These are phyloP conservation scores for Ophioceras dolichostomum DNA, from an alignment of 2,329 filamentous ascomycete species.

Conservation along the genomic window DNA sequence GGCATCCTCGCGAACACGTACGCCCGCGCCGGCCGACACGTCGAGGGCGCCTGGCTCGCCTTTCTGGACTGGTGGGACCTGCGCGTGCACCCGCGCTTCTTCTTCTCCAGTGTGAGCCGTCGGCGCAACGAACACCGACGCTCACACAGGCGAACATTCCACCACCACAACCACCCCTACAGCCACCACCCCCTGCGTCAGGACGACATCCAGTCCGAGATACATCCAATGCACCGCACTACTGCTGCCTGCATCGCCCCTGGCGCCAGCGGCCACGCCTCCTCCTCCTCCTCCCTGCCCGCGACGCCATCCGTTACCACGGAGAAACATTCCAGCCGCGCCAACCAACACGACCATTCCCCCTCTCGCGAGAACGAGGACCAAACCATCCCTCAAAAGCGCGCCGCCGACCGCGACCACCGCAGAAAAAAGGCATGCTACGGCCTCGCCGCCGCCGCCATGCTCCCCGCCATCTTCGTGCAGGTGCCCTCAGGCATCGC, in stretches of 20 bases:
- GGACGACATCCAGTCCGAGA: not conserved
- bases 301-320: not conserved
- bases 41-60: slow-evolving; percentile 42
- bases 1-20: slow-evolving; percentile 72
- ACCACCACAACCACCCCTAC: not conserved
- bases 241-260: too few relatives aligned
- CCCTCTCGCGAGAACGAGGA: not conserved
- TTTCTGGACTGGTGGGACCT: slow-evolving; percentile 40
- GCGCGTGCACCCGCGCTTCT: slow-evolving; percentile 25
- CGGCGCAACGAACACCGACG: slow-evolving; percentile 1
- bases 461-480: slow-evolving; percentile 77
- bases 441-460: slow-evolving; percentile 70
- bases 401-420: not conserved
- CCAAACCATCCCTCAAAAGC: too few relatives aligned
- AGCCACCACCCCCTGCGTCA: not conserved
- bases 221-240: too few relatives aligned
- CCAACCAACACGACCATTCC: too few relatives aligned
- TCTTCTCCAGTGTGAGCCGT: not conserved
- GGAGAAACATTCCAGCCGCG: too few relatives aligned
- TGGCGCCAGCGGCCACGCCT: not conserved
- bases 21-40: slow-evolving; percentile 49
- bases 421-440: slow-evolving; percentile 39
- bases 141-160: not conserved
- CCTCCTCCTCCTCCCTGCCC: not conserved
- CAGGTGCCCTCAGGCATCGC: slow-evolving; percentile 53